Evolutionary conservation across 345 rosid species (phyloP).

Genomic region (Lepidium sativum): DNA sequence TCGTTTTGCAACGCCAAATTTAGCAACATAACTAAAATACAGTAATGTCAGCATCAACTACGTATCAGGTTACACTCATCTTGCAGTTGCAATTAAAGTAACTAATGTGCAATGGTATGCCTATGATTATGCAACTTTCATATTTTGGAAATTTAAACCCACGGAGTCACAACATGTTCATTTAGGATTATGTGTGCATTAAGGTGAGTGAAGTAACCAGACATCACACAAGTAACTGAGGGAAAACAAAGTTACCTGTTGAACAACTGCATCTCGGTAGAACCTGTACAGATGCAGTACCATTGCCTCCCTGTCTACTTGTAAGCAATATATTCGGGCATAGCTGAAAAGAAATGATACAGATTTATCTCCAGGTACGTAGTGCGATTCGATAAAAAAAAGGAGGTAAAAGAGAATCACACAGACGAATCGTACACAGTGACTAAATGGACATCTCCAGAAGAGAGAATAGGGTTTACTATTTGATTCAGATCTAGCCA

Average conservation of each 20-base stretch:
- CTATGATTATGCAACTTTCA: neutral
- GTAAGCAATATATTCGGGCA: slow-evolving; percentile 97
- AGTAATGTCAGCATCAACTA: neutral
- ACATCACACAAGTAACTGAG: neutral
- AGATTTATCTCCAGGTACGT: neutral
- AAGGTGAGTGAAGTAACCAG: neutral
- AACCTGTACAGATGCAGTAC: slow-evolving; percentile 80
- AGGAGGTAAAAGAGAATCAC: slow-evolving; percentile 3
- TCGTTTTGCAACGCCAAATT: neutral
- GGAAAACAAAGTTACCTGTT: slow-evolving; percentile 47
- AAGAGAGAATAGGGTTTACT: slow-evolving; percentile 84
- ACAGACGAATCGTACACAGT: slow-evolving; percentile 55
- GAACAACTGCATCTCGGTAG: slow-evolving; percentile 93
- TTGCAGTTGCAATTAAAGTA: neutral
- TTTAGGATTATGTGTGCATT: neutral
- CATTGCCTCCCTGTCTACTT: slow-evolving; percentile 97
- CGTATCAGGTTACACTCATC: neutral
- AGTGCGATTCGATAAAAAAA: neutral
- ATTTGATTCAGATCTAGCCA: slow-evolving; percentile 83
- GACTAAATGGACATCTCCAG: slow-evolving; percentile 75
- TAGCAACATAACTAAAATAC: neutral
- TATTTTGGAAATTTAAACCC: neutral
- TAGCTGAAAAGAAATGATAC: slow-evolving; percentile 47
- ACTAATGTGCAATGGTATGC: neutral
- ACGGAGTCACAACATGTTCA: neutral